Evolutionary conservation across 139 green algal species (phyloP), one percentile per base, ranked within the genome.

Genomic region (Chlamydomonas sp.): DNA sequence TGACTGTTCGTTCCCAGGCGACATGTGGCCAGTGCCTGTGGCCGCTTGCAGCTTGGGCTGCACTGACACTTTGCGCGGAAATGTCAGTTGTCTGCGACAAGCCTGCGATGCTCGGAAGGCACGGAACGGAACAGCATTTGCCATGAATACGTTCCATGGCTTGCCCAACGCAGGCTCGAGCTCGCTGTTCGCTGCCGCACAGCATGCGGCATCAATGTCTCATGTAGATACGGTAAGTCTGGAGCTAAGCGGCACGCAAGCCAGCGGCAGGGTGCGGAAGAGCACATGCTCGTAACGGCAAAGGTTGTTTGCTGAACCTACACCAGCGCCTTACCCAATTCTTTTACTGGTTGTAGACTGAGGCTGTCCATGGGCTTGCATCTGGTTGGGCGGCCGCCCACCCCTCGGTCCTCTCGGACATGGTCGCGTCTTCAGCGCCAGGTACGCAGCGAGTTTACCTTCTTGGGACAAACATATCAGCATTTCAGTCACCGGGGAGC

Each of bases 111-210:
- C 31, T 49, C 31, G 31, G 31, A 49, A 49, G 31, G 31, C 31
- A 49, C 31, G 31, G 31, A 49, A 49, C 31, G 31, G 31, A 49
- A 49, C 31, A 49, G 31, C 31, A 49, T 49, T 49, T 49, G 31
- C 31, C 31, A 49, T 49, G 31, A 49, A 49, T 49, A 49, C 31
- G 31, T 49, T 49, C 31, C 31, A 49, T 49, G 31, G 31, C 31
- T 49, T 49, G 31, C 31, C 31, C 31, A 49, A 49, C 60, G 57
- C 68, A 86, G 81, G 81, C 60, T 86, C 81, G 15, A 79, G 60
- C 68, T 31, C 81, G 1, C 63, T 87, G 14, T 80, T 81, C 31
- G 73, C 80, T 57, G 73, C 72, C 63, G 67, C 83, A 9, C 83
- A 87, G 15, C 73, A 87, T 3, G 7, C 49, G 4, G 49, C 62